These are phyloP conservation scores for Pichia sp. DNA, from an alignment of 1,139 yeast species.

Conservation along the genomic window DNA sequence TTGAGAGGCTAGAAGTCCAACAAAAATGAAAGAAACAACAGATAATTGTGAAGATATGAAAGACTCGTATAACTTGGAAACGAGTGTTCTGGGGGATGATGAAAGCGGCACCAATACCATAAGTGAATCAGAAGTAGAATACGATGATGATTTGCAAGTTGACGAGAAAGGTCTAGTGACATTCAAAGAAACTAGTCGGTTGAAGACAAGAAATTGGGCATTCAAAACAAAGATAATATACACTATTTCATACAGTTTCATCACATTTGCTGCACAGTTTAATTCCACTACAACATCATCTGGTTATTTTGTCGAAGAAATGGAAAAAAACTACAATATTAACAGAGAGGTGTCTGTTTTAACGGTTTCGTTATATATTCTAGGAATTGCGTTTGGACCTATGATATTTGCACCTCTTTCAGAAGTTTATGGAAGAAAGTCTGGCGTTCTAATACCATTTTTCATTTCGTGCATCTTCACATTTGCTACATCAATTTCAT, in stretches of 20 bases:
- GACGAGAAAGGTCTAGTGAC: slow-evolving; percentile 12
- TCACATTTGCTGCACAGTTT: slow-evolving; percentile 45
- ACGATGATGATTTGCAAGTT: neutral
- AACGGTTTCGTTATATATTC: slow-evolving; percentile 65
- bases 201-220: slow-evolving; percentile 32
- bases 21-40: too few relatives aligned
- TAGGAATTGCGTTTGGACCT: slow-evolving; percentile 73
- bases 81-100: too few relatives aligned
- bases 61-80: too few relatives aligned
- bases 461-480: slow-evolving; percentile 56
- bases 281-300: slow-evolving; percentile 41
- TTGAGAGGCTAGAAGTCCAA: too few relatives aligned
- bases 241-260: slow-evolving; percentile 40
- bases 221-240: slow-evolving; percentile 35
- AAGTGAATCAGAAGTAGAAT: too few relatives aligned
- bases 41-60: too few relatives aligned
- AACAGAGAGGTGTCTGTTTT: slow-evolving; percentile 59
- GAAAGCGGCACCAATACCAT: too few relatives aligned
- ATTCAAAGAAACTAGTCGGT: slow-evolving; percentile 29
- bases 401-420: slow-evolving; percentile 72
- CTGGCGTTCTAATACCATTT: slow-evolving; percentile 50
- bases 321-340: slow-evolving; percentile 44
- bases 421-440: slow-evolving; percentile 68
- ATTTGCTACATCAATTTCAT: slow-evolving; percentile 57
- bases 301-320: slow-evolving; percentile 27